Conservation (phyloP, 192 early-diverging fungal species). For the Backusella psychrophila region DNA sequence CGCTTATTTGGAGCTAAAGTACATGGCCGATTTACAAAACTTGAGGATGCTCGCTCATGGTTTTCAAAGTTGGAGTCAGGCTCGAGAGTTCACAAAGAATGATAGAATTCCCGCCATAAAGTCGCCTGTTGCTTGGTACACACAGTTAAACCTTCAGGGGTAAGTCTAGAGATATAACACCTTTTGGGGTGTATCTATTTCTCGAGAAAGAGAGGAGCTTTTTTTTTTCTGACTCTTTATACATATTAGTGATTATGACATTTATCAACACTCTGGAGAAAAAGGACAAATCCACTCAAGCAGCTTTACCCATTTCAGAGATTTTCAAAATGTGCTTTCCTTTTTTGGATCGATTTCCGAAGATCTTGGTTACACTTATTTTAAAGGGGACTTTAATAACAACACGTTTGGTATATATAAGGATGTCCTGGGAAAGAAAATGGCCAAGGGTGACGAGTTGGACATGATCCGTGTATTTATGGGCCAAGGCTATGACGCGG, state of each 20-base stretch:
- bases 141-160: constrained; percentile 37
- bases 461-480: constrained; percentile 19
- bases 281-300: constrained; percentile 48
- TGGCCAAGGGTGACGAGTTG: not conserved
- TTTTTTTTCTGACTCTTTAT: not conserved
- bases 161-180: constrained; percentile 4
- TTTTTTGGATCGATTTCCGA: constrained; percentile 47
- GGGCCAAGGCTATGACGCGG: constrained; percentile 21
- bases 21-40: constrained; percentile 13
- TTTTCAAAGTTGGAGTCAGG: constrained; percentile 51
- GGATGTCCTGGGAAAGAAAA: constrained; percentile 41
- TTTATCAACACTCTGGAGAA: constrained; percentile 41
- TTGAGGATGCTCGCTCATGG: constrained; percentile 45
- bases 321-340: constrained; percentile 28
- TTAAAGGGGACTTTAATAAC: constrained; percentile 39
- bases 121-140: constrained; percentile 30
- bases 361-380: constrained; percentile 46
- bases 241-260: constrained; percentile 36
- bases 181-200: not conserved
- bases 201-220: not conserved
- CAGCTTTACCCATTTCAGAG: constrained; percentile 43
- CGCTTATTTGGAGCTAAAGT: constrained; percentile 22
- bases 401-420: constrained; percentile 39
- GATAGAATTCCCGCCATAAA: constrained; percentile 41
- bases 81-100: constrained; percentile 26